Evolutionary conservation across 192 early-diverging fungal species (phyloP).

Genomic region (Thamnidium elegans): DNA sequence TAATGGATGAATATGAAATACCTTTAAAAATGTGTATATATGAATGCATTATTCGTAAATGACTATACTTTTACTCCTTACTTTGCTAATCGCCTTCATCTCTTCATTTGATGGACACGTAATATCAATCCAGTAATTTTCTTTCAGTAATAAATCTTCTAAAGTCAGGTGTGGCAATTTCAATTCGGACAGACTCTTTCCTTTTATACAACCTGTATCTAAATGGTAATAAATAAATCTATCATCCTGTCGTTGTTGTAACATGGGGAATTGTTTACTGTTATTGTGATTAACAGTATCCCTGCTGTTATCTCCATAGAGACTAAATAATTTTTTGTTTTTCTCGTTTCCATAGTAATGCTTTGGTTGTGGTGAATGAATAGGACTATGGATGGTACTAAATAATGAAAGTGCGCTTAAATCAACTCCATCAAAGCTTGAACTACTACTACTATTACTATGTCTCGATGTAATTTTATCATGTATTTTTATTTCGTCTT

Average conservation of each 20-base stretch:
- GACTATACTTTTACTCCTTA: not conserved
- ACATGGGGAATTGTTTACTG: too few relatives aligned
- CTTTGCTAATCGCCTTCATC: slow-evolving; percentile 51
- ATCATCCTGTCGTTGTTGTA: not conserved
- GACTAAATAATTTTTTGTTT: slow-evolving; percentile 14
- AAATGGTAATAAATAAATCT: slow-evolving; percentile 70
- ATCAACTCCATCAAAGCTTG: too few relatives aligned
- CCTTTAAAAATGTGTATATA: slow-evolving; percentile 8
- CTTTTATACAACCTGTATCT: slow-evolving; percentile 56
- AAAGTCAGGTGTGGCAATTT: slow-evolving; percentile 40
- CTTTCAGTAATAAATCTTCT: slow-evolving; percentile 37
- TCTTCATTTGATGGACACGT: slow-evolving; percentile 49
- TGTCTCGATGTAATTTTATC: too few relatives aligned
- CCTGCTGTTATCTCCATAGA: slow-evolving; percentile 21
- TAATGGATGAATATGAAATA: slow-evolving; percentile 74
- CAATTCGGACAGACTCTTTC: slow-evolving; percentile 53
- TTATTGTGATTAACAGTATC: too few relatives aligned
- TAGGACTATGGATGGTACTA: too few relatives aligned
- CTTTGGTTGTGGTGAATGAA: too few relatives aligned
- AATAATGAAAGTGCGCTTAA: too few relatives aligned
- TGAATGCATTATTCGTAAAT: not conserved
- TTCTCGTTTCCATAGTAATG: too few relatives aligned
- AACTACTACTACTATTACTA: too few relatives aligned
- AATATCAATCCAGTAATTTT: slow-evolving; percentile 67
- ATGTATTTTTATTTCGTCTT: not conserved